These are phyloP conservation scores for Chloranthus sessilifolius DNA, from an alignment of 164 flowering plant species.

Conservation along the genomic window DNA sequence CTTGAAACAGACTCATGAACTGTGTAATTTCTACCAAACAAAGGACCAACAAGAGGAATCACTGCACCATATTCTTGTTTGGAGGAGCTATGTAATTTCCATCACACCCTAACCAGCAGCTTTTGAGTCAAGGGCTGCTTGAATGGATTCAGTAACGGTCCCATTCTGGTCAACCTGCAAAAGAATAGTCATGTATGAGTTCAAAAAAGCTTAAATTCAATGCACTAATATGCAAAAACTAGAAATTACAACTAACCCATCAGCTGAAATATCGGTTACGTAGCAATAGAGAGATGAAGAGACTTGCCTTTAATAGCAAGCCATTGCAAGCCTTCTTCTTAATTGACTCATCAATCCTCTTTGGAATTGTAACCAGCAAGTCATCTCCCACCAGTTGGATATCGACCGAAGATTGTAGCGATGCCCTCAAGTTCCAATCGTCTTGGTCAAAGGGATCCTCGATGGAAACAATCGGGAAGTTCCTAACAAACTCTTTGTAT, in stretches of 20 bases:
- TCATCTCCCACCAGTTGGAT: conserved; percentile 98
- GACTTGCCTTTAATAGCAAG: conserved; percentile 69
- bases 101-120: too few species aligned
- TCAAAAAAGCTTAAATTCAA: too few species aligned
- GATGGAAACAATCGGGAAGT: conserved; percentile 95
- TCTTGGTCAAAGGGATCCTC: conserved; percentile 99
- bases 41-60: conserved; percentile 89
- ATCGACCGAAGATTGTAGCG: conserved; percentile 71
- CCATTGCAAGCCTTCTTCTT: conserved; percentile 88
- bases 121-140: too few species aligned
- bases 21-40: conserved; percentile 69
- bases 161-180: too few species aligned
- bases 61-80: conserved; percentile 96
- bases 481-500: conserved; percentile 75
- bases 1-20: conserved; percentile 84
- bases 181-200: too few species aligned
- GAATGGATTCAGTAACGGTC: too few species aligned
- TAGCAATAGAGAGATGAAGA: neutral
- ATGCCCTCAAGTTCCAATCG: conserved; percentile 93
- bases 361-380: conserved; percentile 92
- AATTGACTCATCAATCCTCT: conserved; percentile 82
- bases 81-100: too few species aligned
- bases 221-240: too few species aligned
- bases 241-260: too few species aligned
- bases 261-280: too few species aligned